phyloP scores from a whole-genome alignment of 2,329 filamentous ascomycete species.

The Lachnellula arida region DNA sequence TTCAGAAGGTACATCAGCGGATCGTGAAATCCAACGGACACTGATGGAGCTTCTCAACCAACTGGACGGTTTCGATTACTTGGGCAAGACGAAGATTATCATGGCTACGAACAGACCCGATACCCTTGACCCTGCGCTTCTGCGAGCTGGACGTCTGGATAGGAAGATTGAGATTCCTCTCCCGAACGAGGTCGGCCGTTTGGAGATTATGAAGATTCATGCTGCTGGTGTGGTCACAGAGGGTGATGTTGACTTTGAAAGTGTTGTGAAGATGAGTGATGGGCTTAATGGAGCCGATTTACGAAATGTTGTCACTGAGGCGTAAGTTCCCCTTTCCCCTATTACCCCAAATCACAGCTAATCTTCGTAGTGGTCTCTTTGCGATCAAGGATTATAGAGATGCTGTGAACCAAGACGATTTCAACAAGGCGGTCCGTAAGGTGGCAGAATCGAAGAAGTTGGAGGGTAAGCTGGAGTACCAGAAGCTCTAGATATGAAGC shows the following conservation, averaged over 20 bases:
- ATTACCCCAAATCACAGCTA: constrained; percentile 4
- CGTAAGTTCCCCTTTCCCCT: constrained; percentile 55
- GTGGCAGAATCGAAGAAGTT: constrained; percentile 97
- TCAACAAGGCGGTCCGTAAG: constrained; percentile 98
- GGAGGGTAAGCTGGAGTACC: constrained; percentile 96
- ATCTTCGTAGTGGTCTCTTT: constrained; percentile 68
- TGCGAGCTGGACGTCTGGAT: constrained; percentile 89
- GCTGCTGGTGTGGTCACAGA: constrained; percentile 79
- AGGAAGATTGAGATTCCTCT: constrained; percentile 97
- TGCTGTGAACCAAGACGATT: constrained; percentile 94
- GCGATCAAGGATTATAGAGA: constrained; percentile 98
- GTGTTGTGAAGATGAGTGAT: constrained; percentile 99
- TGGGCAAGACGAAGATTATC: constrained; percentile 99
- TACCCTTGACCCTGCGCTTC: constrained; percentile 86
- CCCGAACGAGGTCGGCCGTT: constrained; percentile 90
- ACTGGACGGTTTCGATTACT: constrained; percentile 97
- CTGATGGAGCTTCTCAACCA: constrained; percentile 99
- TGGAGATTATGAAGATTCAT: constrained; percentile 99
- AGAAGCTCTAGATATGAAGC: constrained; percentile 66
- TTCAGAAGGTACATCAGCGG: constrained; percentile 93
- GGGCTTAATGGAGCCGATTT: constrained; percentile 96
- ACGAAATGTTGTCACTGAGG: constrained; percentile 96
- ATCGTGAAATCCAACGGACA: constrained; percentile 96
- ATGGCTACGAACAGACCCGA: constrained; percentile 99
- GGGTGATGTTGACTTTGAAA: constrained; percentile 97